Conservation (phyloP, 805 yeast genomes). For the Myxozyma melibiosi region DNA sequence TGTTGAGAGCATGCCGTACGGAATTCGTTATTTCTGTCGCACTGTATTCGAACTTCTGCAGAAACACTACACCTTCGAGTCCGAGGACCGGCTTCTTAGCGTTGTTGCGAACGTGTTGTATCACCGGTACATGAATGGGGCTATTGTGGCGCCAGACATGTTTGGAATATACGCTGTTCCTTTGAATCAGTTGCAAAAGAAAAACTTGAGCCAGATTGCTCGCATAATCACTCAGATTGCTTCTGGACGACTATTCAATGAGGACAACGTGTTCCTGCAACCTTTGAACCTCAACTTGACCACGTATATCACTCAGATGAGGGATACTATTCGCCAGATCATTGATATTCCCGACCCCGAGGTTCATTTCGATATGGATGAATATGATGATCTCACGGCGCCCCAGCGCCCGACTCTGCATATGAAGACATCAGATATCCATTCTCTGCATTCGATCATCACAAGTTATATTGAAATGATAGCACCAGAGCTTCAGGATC, state of each 20-base stretch:
- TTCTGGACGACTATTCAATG: conserved; percentile 65
- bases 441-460: conserved; percentile 45
- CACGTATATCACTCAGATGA: conserved; percentile 52
- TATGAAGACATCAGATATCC: conserved; percentile 44
- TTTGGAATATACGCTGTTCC: conserved; percentile 55
- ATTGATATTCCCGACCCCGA: conserved; percentile 62
- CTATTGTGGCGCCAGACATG: conserved; percentile 45
- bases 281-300: conserved; percentile 76
- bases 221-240: conserved; percentile 67
- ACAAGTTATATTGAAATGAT: conserved; percentile 39
- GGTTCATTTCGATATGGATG: conserved; percentile 58
- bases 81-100: conserved; percentile 61
- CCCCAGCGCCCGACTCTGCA: conserved; percentile 48
- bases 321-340: conserved; percentile 50
- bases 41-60: conserved; percentile 44
- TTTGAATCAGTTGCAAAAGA: conserved; percentile 40
- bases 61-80: conserved; percentile 54
- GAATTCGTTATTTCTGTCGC: conserved; percentile 58
- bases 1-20: conserved; percentile 53
- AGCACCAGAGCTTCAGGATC: conserved; percentile 50
- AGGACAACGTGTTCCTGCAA: conserved; percentile 66
- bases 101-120: conserved; percentile 62
- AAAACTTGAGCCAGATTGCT: conserved; percentile 60
- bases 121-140: conserved; percentile 42
- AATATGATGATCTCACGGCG: conserved; percentile 68